Percentiles rank a stretch among this genome's conserved stretches.
These are phyloP conservation scores for Sphaerobolus stellatus DNA, from an alignment of 1,284 basidiomycete species.

Conservation along the genomic window DNA sequence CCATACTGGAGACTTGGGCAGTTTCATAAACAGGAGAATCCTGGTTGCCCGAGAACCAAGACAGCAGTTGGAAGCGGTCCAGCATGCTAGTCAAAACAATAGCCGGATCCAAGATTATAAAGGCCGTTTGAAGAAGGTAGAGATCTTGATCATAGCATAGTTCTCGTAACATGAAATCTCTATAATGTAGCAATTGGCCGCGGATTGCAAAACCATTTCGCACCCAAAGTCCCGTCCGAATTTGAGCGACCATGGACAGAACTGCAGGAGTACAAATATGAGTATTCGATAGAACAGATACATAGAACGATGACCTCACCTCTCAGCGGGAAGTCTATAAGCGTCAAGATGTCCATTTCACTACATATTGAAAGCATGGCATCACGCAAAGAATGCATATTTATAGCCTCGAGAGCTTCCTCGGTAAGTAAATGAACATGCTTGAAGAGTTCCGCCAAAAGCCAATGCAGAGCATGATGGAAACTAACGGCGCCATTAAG, in stretches of 20 bases:
- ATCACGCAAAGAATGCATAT: conserved; percentile 56
- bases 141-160: conserved; percentile 97
- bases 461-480: conserved; percentile 92
- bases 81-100: conserved; percentile 83
- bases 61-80: conserved; percentile 82
- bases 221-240: conserved; percentile 95
- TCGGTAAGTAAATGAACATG: conserved; percentile 67
- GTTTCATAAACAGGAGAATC: conserved; percentile 65
- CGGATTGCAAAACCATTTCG: conserved; percentile 96
- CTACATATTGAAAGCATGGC: conserved; percentile 59
- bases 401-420: conserved; percentile 49
- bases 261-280: conserved; percentile 46
- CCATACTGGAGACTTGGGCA: conserved; percentile 76
- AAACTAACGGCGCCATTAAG: conserved; percentile 86
- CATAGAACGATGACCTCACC: conserved; percentile 48
- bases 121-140: conserved; percentile 84
- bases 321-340: conserved; percentile 85
- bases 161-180: conserved; percentile 94
- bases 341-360: conserved; percentile 62
- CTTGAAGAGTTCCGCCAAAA: conserved; percentile 89
- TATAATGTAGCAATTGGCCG: conserved; percentile 94
- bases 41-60: conserved; percentile 73
- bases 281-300: conserved; percentile 2
- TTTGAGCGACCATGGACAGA: conserved; percentile 88
- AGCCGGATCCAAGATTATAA: conserved; percentile 79